These are phyloP conservation scores for Fraxinus latifolia DNA, from an alignment of 305 asterid species.

Conservation along the genomic window DNA sequence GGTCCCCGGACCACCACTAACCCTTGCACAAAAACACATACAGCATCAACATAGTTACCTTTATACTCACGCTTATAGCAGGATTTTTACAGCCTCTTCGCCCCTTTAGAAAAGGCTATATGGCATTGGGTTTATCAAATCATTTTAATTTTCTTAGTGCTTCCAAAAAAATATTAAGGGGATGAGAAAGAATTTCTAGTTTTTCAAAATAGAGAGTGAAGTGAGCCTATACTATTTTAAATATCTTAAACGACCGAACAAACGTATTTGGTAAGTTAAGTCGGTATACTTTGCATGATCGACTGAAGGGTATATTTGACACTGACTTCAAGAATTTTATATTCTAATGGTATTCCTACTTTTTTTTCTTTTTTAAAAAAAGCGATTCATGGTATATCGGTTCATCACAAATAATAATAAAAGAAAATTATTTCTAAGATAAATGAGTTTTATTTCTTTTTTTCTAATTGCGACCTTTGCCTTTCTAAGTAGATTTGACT, in stretches of 20 bases:
- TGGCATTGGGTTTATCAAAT: slow-evolving; percentile 28
- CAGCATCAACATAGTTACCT: slow-evolving; percentile 37
- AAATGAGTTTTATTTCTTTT: too few species aligned
- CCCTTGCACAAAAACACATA: slow-evolving; percentile 36
- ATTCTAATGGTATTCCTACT: background rate
- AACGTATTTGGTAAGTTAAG: background rate
- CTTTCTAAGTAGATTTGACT: background rate
- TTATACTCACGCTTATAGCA: slow-evolving; percentile 59
- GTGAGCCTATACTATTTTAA: background rate
- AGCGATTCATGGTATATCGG: background rate
- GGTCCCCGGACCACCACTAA: slow-evolving; percentile 76
- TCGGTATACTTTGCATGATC: background rate
- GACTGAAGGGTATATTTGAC: background rate
- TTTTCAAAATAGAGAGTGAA: background rate
- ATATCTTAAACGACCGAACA: background rate
- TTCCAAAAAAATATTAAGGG: background rate
- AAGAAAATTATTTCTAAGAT: background rate
- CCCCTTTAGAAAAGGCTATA: slow-evolving; percentile 43
- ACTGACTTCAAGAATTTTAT: background rate
- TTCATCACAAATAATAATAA: background rate
- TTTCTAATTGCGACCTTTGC: background rate
- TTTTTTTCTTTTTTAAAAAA: too few species aligned
- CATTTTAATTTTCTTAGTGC: background rate
- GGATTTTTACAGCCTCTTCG: slow-evolving; percentile 27
- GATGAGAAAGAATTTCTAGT: background rate